Percentiles rank a stretch among this genome's conserved stretches.
Conservation (phyloP, 176 grass and related monocot genomes). For the Themeda triandra region DNA sequence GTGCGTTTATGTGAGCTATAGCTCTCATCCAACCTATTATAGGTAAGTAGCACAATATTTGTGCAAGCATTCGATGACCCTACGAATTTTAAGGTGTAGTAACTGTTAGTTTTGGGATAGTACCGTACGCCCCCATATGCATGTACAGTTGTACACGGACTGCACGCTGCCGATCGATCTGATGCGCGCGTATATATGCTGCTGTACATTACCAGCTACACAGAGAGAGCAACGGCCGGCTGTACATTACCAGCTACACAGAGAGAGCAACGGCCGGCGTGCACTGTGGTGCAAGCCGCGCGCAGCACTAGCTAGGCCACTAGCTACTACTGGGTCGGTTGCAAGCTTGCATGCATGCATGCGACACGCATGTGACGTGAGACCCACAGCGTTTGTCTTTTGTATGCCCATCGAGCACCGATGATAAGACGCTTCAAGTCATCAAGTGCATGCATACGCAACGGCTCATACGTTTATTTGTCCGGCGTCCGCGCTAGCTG, state of each 20-base stretch:
- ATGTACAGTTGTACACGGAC: background rate
- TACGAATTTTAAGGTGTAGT: background rate
- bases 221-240: too few species aligned
- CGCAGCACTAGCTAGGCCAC: too few species aligned
- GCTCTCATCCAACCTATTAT: too few species aligned
- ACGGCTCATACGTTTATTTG: conserved; percentile 8
- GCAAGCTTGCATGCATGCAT: background rate
- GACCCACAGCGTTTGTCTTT: background rate
- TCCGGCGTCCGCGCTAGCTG: background rate
- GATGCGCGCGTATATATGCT: too few species aligned
- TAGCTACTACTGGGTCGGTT: background rate
- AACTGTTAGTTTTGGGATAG: background rate
- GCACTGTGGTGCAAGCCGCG: too few species aligned
- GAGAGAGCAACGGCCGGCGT: too few species aligned
- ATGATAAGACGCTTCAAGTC: background rate
- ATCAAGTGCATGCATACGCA: background rate
- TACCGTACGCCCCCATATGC: background rate
- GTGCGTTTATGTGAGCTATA: background rate
- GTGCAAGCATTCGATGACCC: background rate
- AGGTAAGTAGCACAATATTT: background rate
- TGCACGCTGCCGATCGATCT: too few species aligned
- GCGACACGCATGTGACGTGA: background rate
- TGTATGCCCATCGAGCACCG: background rate
- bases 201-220: too few species aligned
- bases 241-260: too few species aligned